phyloP scores from a whole-genome alignment of 768 basidiomycete species.

The Megacollybia marginata region DNA sequence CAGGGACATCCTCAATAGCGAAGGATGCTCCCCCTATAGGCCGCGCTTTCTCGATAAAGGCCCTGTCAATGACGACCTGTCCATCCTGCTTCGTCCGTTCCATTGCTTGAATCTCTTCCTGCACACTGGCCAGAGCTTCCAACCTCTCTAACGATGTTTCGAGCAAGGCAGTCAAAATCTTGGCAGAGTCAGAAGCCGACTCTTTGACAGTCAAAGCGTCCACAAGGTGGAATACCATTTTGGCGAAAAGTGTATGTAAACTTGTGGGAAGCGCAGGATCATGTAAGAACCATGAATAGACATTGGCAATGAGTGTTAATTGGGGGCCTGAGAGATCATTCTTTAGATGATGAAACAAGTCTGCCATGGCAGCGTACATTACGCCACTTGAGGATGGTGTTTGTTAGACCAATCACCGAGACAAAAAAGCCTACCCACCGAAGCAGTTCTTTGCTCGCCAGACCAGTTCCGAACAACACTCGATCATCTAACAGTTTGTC shows the following conservation, averaged over 20 bases:
- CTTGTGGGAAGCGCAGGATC: constrained; percentile 74
- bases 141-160: constrained; percentile 82
- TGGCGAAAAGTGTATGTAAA: constrained; percentile 86
- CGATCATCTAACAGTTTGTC: constrained; percentile 89
- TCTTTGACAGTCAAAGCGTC: constrained; percentile 79
- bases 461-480: constrained; percentile 78
- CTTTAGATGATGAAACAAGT: constrained; percentile 88
- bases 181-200: constrained; percentile 56
- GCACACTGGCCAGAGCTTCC: constrained; percentile 66
- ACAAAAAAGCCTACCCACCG: constrained; percentile 38
- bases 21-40: constrained; percentile 75
- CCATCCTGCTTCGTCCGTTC: constrained; percentile 42
- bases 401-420: constrained; percentile 8
- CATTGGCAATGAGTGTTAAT: constrained; percentile 68
- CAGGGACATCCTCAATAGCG: constrained; percentile 70
- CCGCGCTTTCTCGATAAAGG: constrained; percentile 77
- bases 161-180: constrained; percentile 68
- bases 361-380: constrained; percentile 84
- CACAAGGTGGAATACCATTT: constrained; percentile 85
- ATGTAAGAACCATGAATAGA: constrained; percentile 85
- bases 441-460: constrained; percentile 81
- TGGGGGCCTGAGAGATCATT: constrained; percentile 73
- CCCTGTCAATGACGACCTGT: constrained; percentile 40
- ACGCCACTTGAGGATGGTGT: constrained; percentile 44
- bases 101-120: constrained; percentile 44